Percentiles rank a stretch among this genome's conserved stretches.
Evolutionary conservation across 352 stramenopile species (phyloP).

Genomic region (Discostella stelligera): DNA sequence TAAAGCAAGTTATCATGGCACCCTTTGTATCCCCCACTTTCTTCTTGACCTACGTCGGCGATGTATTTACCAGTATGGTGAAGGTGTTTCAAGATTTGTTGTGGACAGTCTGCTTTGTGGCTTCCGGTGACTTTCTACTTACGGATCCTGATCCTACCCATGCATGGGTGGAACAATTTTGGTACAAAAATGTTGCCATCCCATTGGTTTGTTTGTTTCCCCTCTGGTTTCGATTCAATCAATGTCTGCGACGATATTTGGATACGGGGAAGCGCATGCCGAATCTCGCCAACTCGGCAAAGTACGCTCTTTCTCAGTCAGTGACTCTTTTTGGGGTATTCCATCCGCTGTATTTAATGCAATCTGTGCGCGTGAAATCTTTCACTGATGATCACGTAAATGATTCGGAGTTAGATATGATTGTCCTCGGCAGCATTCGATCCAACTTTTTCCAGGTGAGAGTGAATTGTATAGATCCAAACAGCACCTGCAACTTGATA

Average conservation of each 20-base stretch:
- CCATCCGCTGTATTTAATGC: slow-evolving; percentile 82
- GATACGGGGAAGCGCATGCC: slow-evolving; percentile 94
- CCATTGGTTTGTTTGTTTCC: slow-evolving; percentile 93
- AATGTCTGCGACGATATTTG: slow-evolving; percentile 92
- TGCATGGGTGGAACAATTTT: slow-evolving; percentile 83
- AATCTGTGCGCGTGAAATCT: slow-evolving; percentile 24
- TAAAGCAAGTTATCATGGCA: slow-evolving; percentile 88
- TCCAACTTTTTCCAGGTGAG: slow-evolving; percentile 39
- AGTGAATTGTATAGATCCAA: slow-evolving; percentile 3
- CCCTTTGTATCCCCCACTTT: slow-evolving; percentile 91
- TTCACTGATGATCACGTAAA: slow-evolving; percentile 31
- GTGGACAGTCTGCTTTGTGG: slow-evolving; percentile 95
- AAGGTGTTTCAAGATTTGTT: slow-evolving; percentile 84
- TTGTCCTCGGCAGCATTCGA: slow-evolving; percentile 20
- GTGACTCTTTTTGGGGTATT: slow-evolving; percentile 86
- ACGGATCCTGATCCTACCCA: slow-evolving; percentile 63
- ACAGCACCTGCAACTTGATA: not conserved
- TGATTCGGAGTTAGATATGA: slow-evolving; percentile 20
- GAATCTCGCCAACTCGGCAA: slow-evolving; percentile 92
- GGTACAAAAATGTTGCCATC: slow-evolving; percentile 93
- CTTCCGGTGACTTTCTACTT: slow-evolving; percentile 90
- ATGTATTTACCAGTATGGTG: slow-evolving; percentile 80
- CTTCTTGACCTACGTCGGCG: slow-evolving; percentile 88
- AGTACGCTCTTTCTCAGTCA: slow-evolving; percentile 88
- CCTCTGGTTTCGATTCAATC: slow-evolving; percentile 94